phyloP scores from a whole-genome alignment of 257 asterid species.

The Primulina tabacum region DNA sequence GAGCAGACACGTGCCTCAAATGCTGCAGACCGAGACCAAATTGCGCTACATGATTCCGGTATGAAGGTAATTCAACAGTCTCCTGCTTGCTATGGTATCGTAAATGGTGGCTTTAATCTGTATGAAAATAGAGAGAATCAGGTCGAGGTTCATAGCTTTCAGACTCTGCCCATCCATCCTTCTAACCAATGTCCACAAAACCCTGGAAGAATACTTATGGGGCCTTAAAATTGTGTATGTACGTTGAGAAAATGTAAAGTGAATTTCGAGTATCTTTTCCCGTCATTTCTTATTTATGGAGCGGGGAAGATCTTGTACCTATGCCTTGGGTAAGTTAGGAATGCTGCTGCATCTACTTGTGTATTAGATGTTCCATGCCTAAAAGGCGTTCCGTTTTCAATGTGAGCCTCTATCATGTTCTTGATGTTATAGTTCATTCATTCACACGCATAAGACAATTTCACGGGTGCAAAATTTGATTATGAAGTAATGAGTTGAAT shows the following conservation, averaged over 20 bases:
- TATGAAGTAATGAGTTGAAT: background rate
- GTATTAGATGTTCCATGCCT: background rate
- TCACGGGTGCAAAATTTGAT: background rate
- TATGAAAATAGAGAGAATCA: constrained; percentile 47
- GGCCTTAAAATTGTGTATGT: constrained; percentile 35
- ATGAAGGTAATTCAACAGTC: constrained; percentile 44
- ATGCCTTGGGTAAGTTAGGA: constrained; percentile 20
- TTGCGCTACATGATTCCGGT: constrained; percentile 29
- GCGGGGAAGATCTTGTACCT: constrained; percentile 8
- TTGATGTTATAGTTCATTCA: background rate
- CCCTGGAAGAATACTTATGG: constrained; percentile 58
- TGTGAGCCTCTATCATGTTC: background rate
- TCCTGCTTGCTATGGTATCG: constrained; percentile 46
- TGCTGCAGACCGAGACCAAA: constrained; percentile 35
- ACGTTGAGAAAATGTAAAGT: constrained; percentile 23
- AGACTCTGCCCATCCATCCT: constrained; percentile 42
- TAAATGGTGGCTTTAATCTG: constrained; percentile 49
- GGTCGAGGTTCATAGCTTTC: constrained; percentile 41
- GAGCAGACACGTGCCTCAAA: constrained; percentile 33
- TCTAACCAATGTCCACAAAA: constrained; percentile 48
- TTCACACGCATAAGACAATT: background rate
- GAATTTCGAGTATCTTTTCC: constrained; percentile 15
- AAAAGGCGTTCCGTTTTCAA: background rate
- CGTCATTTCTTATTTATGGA: background rate
- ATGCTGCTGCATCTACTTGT: constrained; percentile 8